Evolutionary conservation across 257 asterid species (phyloP).

Genomic region (Fraxinus anomala): DNA sequence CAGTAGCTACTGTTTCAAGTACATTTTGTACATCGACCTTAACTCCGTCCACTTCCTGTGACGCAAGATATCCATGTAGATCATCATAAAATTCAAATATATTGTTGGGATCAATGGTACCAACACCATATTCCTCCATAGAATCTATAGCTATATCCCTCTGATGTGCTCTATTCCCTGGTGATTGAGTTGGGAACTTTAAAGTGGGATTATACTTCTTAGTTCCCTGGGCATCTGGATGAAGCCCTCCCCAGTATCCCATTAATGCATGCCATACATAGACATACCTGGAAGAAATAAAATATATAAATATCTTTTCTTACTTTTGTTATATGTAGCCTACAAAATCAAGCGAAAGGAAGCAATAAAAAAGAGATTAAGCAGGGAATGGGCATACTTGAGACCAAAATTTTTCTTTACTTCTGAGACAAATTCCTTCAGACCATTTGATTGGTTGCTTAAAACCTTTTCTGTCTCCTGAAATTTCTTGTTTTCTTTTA

Average conservation of each 20-base stretch:
- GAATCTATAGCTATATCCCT: constrained; percentile 48
- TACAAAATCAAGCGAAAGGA: not conserved
- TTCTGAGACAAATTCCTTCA: constrained; percentile 49
- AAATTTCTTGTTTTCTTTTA: constrained; percentile 57
- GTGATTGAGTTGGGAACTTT: constrained; percentile 44
- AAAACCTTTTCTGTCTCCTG: constrained; percentile 32
- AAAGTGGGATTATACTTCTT: constrained; percentile 41
- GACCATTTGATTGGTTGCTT: constrained; percentile 34
- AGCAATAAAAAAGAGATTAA: not conserved
- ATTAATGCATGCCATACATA: constrained; percentile 52
- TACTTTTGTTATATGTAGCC: not conserved
- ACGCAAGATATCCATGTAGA: constrained; percentile 46
- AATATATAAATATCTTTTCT: not conserved
- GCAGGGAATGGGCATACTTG: constrained; percentile 30
- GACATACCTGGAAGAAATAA: constrained; percentile 38
- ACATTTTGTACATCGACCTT: constrained; percentile 54
- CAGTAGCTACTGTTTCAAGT: constrained; percentile 49
- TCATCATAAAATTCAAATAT: constrained; percentile 46
- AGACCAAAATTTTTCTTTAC: constrained; percentile 45
- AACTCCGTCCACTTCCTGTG: constrained; percentile 53
- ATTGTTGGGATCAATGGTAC: constrained; percentile 39
- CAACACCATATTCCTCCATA: constrained; percentile 50
- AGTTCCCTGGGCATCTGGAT: constrained; percentile 42
- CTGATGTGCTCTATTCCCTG: constrained; percentile 42
- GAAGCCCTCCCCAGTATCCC: constrained; percentile 63